Evolutionary conservation across 345 rosid genomes (phyloP).

Genomic region (Salix arbutifolia): DNA sequence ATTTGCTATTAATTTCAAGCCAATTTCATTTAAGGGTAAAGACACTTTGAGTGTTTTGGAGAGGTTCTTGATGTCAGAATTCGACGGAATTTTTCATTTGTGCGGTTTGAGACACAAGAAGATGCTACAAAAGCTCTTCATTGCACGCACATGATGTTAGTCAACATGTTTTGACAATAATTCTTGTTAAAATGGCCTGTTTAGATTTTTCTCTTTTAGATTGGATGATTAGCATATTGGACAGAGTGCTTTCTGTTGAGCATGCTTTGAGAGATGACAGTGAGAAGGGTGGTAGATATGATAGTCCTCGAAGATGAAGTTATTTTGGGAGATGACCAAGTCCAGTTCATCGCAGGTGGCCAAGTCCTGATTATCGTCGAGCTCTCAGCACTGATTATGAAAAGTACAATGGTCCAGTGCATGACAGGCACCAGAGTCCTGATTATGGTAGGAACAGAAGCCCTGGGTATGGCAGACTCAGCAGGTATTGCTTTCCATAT

Average conservation of each 20-base stretch:
- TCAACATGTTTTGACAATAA: background rate
- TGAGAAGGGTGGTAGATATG: conserved; percentile 57
- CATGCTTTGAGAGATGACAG: conserved; percentile 79
- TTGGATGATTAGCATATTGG: conserved; percentile 21
- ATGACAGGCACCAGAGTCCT: conserved; percentile 49
- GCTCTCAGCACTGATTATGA: conserved; percentile 70
- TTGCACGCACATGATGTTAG: conserved; percentile 66
- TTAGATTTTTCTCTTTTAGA: background rate
- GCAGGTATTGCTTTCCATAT: conserved; percentile 44
- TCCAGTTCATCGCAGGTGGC: conserved; percentile 56
- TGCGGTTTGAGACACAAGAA: conserved; percentile 73
- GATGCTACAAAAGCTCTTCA: conserved; percentile 82
- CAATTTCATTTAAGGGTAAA: conserved; percentile 59
- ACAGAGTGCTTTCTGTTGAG: conserved; percentile 80
- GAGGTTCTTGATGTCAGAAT: conserved; percentile 66
- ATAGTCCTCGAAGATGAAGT: conserved; percentile 63
- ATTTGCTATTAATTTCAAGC: conserved; percentile 84
- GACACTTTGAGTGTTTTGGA: conserved; percentile 79
- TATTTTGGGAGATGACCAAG: conserved; percentile 63
- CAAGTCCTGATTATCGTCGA: conserved; percentile 80
- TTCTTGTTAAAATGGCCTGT: background rate
- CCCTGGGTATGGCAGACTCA: conserved; percentile 49
- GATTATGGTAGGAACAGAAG: conserved; percentile 42
- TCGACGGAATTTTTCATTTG: conserved; percentile 76
- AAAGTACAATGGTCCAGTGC: conserved; percentile 54